Evolutionary conservation across 257 asterid species (phyloP), one percentile per base, ranked within the genome.

Genomic region (Penstemon eatonii): DNA sequence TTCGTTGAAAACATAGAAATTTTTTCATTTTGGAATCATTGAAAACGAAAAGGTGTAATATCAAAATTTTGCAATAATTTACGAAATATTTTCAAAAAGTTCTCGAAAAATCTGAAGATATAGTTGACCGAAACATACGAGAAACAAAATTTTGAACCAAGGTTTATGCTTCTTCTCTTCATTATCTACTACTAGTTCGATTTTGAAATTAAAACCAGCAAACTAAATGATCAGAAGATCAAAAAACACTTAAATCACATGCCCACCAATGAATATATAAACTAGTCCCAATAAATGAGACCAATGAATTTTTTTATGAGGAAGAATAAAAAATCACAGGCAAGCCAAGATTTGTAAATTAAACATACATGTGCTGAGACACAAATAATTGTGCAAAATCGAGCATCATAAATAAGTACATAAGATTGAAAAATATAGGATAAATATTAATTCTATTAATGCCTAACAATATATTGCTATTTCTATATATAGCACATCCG

Each of bases 311-410:
- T 2, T 37, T 58, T 3, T 6, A 38, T 38, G 33, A 3, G 0
- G 7, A 60, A 42, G 5, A 13, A 60, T 60, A 7, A 60, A 60
- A 41, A 39, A 41, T 15, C 39, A 40, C n/a, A 60, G 65, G 38
- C 65, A 60, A 41, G 65, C 65, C n/a, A 60, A 40, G 38, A 60
- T 7, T n/a, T 12, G 42, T 25, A 25, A 25, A 15, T 41, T n/a
- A 40, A 15, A 45, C 15, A 60, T 6, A 5, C 38, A 41, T 5
- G 7, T 5, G 15, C 13, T 12, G 10, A 38, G 50, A 60, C 1
- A 19, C 43, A 4, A 60, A 60, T 5, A 6, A 41, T 40, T 60
- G 12, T 42, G 38, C 1, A 40, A 41, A 41, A 5, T n/a, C 11
- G 55, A 50, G 8, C 9, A 8, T 25, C 33, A 25, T 25, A 4